phyloP scores from a whole-genome alignment of 2,329 filamentous ascomycete species.

The Calonectria multiphialidica region DNA sequence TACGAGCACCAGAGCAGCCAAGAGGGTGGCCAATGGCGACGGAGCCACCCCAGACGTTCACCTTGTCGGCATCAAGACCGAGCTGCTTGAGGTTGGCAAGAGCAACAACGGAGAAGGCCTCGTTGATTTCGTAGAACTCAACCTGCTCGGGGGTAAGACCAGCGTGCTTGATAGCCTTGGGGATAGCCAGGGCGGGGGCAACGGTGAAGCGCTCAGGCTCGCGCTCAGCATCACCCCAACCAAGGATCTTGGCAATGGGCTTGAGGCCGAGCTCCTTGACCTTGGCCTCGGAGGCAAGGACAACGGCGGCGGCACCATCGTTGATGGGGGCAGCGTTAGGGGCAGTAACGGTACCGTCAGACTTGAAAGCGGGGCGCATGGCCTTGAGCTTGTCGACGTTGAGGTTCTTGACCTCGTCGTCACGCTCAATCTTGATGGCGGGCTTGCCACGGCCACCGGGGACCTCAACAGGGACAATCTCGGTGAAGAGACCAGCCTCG shows the following conservation, averaged over 20 bases:
- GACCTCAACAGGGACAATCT: constrained; percentile 92
- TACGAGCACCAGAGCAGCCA: constrained; percentile 92
- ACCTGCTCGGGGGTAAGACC: constrained; percentile 82
- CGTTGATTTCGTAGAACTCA: constrained; percentile 98
- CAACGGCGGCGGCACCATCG: constrained; percentile 91
- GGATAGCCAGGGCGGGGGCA: constrained; percentile 91
- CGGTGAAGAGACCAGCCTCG: constrained; percentile 84
- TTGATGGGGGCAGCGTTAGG: constrained; percentile 97
- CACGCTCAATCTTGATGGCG: constrained; percentile 80
- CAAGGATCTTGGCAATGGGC: constrained; percentile 95
- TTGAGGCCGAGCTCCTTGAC: constrained; percentile 92
- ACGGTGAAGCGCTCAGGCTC: constrained; percentile 96
- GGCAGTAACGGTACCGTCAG: constrained; percentile 91
- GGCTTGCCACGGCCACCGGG: constrained; percentile 93
- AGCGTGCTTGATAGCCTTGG: constrained; percentile 97
- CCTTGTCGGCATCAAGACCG: constrained; percentile 81
- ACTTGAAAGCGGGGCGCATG: constrained; percentile 86
- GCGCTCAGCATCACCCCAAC: constrained; percentile 95
- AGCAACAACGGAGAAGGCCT: constrained; percentile 97
- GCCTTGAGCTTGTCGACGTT: constrained; percentile 85
- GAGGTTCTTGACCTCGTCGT: constrained; percentile 97
- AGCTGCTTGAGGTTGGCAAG: constrained; percentile 97
- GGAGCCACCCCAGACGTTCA: constrained; percentile 95
- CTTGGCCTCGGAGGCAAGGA: constrained; percentile 94
- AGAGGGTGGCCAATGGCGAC: constrained; percentile 97